Base-by-base conservation (phyloP, 805 yeast genomes). In the Monosporozyma aquatica region DNA sequence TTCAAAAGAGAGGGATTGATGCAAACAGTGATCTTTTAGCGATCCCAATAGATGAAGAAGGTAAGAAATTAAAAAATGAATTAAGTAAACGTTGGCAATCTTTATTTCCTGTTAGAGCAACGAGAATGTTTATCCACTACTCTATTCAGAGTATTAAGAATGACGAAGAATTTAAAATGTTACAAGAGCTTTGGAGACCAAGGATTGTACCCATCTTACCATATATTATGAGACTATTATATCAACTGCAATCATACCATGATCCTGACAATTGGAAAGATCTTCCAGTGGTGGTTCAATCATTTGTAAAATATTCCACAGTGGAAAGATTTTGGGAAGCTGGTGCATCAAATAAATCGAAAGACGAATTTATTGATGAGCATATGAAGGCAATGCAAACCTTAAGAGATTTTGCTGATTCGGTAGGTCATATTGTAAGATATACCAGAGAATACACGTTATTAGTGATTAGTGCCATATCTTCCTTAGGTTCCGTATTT, bases 241-340 rank as follows among this genome's bases (percentile, higher is more conserved):
- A 85, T 35, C 98, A 92, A 62, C 83, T 92, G 42, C 95, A 89
- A 63, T 87, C 95, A 0, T 92, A 89, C 56, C 96, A 87, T 59
- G 85, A 92, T 55, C 95, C 97, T 0, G 82, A 71, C 10, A 90
- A 90, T 61, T 90, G 98, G 97, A 69, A 69, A 11, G 84, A 77
- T 30, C 68, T 92, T 38, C 97, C 98, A 0, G 74, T 73, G 2
- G 94, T 87, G 43, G 97, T 92, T 1, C 95, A 86, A 59, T 72
- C 90, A 1, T 90, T 94, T 68, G 95, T 90, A n/a, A 75, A 76
- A 49, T 82, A 86, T 53, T 82, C 94, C 46, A 82, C 94, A 39
- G 78, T 81, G 58, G 99, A 92, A 66, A 71, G 97, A 54, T 92
- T 92, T 61, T 92, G 99, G 99, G 97, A 94, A 58, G 95, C 87